Base-by-base conservation (phyloP, 805 yeast genomes). In the Wickerhamiella kurtzmanii region DNA sequence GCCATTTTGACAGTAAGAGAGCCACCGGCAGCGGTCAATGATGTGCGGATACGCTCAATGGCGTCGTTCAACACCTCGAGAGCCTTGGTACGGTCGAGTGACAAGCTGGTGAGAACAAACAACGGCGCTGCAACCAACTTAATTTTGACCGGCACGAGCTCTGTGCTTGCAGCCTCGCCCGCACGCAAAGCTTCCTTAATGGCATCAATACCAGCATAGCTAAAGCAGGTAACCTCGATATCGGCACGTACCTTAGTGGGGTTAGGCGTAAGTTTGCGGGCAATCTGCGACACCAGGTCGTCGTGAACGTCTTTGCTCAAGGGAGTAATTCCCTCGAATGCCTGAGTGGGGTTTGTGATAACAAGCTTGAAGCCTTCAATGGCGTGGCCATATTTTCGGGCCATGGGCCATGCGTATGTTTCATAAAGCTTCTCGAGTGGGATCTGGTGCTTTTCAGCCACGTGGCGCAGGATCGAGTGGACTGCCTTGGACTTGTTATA, bases 221-320 rank as follows among this genome's bases (percentile, higher is more conserved):
- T 75, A 70, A 89, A 92, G 65, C 98, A 92, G 13, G 96, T 86
- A 40, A 92, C 96, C 67, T 89, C 97, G 43, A 92, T 82, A 65
- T 92, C 97, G n/a, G 98, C 95, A 68, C 98, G 82, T 62, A 94
- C 82, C 71, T 89, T 92, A 58, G 87, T 87, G 37, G 97, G 95
- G 70, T 88, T 96, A 52, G 98, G 98, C 35, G 98, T 92, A 66
- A 92, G 76, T 67, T 97, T 82, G 65, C 94, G 79, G 47, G 89
- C 74, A 59, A 92, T 89, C 69, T 92, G 92, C 45, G 76, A 71
- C 64, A 84, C 79, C 58, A 92, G 75, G 66, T 92, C 97, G 44
- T 78, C 83, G 66, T 85, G 73, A 35, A 92, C 74, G 43, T 71
- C 62, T 15, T 82, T 72, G 47, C 94, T 88, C 20, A 89, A 76